A percentile compares a stretch with the other conserved stretches of the same genome.
Evolutionary conservation across 768 basidiomycete genomes (phyloP).

Genomic region (Psilocybe cyanescens): DNA sequence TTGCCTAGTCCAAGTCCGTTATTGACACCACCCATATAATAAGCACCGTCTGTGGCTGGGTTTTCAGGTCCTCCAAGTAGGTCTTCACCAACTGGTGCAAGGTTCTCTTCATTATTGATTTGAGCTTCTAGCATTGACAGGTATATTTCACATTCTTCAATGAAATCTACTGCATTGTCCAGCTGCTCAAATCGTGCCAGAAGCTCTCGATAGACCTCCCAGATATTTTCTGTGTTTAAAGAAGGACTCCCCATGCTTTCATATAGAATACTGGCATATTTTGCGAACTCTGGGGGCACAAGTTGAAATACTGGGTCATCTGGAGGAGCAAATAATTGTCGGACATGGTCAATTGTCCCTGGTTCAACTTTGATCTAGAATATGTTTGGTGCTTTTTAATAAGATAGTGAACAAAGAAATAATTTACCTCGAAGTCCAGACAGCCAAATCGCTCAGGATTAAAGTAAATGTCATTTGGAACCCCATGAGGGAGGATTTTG

Average conservation of each 20-base stretch:
- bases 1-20: slow-evolving; percentile 5
- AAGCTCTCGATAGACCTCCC: slow-evolving; percentile 10
- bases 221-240: neutral
- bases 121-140: too few relatives aligned
- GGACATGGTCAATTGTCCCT: slow-evolving; percentile 1
- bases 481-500: slow-evolving; percentile 12
- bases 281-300: slow-evolving; percentile 10
- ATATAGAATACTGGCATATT: slow-evolving; percentile 7
- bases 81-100: neutral
- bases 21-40: slow-evolving; percentile 14
- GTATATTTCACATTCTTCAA: neutral
- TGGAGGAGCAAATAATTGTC: slow-evolving; percentile 7
- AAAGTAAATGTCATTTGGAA: slow-evolving; percentile 3
- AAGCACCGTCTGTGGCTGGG: neutral
- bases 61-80: slow-evolving; percentile 5
- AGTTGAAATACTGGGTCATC: slow-evolving; percentile 17
- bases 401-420: too few relatives aligned
- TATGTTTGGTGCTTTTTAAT: neutral
- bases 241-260: slow-evolving; percentile 7
- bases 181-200: slow-evolving; percentile 1
- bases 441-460: neutral
- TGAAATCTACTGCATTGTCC: neutral
- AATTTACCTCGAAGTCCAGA: slow-evolving; percentile 2
- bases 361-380: slow-evolving; percentile 14
- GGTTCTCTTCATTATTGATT: neutral